Conservation (phyloP, 345 rosid genomes). For the Eucalyptus shirleyi region DNA sequence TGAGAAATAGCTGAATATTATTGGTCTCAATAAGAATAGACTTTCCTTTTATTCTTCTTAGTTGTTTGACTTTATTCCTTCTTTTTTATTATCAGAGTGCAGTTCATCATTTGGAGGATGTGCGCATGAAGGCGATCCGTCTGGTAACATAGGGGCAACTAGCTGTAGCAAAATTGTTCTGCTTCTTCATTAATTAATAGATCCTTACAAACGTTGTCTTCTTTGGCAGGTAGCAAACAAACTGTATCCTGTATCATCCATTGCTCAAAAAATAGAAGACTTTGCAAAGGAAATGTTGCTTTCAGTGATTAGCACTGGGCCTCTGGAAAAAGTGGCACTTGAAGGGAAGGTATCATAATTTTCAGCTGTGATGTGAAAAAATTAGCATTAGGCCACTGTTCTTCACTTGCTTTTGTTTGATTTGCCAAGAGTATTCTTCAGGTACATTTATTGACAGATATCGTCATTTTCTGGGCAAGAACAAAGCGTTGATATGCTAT, state of each 20-base stretch:
- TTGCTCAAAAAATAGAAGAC: slow-evolving; percentile 79
- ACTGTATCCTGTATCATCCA: slow-evolving; percentile 64
- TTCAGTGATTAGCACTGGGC: slow-evolving; percentile 28
- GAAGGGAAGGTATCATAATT: slow-evolving; percentile 49
- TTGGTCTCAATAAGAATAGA: neutral
- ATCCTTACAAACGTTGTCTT: neutral
- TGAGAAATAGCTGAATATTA: neutral
- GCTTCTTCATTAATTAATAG: neutral
- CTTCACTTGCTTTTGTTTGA: neutral
- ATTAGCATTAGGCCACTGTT: neutral
- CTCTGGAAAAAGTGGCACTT: slow-evolving; percentile 22
- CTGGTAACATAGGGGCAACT: slow-evolving; percentile 33
- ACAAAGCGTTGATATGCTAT: neutral
- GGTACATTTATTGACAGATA: neutral
- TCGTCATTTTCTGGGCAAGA: neutral
- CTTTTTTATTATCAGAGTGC: slow-evolving; percentile 50
- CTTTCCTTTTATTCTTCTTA: neutral
- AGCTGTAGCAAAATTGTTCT: neutral
- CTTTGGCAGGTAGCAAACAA: slow-evolving; percentile 83
- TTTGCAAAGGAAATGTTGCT: slow-evolving; percentile 67
- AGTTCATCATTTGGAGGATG: slow-evolving; percentile 89
- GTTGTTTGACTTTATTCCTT: neutral
- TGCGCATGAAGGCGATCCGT: slow-evolving; percentile 97
- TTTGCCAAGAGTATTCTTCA: neutral
- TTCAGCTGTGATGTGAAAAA: neutral